phyloP scores from a whole-genome alignment of 2,329 filamentous ascomycete genomes.

The Phialocephala subalpina region DNA sequence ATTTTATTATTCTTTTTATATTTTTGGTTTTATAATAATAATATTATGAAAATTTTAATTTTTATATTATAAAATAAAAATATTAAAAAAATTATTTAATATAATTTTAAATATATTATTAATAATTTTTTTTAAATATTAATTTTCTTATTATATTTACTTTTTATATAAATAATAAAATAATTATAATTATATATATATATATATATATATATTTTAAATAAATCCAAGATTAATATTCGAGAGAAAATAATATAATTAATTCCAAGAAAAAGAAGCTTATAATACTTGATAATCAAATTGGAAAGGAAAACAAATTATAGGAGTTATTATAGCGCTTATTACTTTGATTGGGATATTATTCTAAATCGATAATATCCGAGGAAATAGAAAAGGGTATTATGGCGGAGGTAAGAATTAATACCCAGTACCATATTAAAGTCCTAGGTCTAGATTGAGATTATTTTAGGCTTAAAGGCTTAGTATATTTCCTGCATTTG shows the following conservation, averaged over 20 bases:
- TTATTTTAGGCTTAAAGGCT: conserved; percentile 60
- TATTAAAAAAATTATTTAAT: too few species aligned
- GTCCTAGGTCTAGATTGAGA: conserved; percentile 2
- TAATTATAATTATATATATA: too few species aligned
- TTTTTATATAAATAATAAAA: too few species aligned
- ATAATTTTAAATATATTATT: too few species aligned
- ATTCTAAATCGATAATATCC: conserved; percentile 60
- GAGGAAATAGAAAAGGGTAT: conserved; percentile 58
- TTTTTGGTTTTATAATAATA: too few species aligned
- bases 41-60: too few species aligned
- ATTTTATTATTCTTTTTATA: too few species aligned
- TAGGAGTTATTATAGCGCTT: conserved; percentile 63
- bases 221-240: background rate
- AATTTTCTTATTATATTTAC: too few species aligned
- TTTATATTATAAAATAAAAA: too few species aligned
- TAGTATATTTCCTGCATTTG: conserved; percentile 66
- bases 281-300: conserved; percentile 62
- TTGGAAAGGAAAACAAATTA: conserved; percentile 67
- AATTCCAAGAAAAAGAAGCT: conserved; percentile 35
- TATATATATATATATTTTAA: too few species aligned
- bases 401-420: conserved; percentile 35
- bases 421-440: background rate
- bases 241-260: conserved; percentile 16
- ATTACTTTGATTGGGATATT: conserved; percentile 62
- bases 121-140: too few species aligned